Evolutionary conservation across 2,329 filamentous ascomycete genomes (phyloP), one percentile per base, ranked within the genome.

Genomic region (Aschersonia sp.): DNA sequence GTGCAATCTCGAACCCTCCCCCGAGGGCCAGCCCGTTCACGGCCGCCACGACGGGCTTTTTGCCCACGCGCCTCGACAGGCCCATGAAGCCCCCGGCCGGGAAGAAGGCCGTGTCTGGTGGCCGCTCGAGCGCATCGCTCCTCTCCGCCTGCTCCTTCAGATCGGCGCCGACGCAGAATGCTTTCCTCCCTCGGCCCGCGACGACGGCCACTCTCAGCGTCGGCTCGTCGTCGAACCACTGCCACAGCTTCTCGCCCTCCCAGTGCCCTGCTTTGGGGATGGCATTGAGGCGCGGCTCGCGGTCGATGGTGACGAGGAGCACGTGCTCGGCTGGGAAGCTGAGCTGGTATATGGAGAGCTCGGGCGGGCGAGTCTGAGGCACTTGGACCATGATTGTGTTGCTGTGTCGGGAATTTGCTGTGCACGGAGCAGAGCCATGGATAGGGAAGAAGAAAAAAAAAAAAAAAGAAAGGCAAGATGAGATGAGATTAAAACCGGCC

Each of bases 1-100:
- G 59, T 7, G 69, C 67, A 53, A 76, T 72, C 60, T 79, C 75
- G 52, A 76, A 77, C 0, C 75, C 76, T 5, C 75, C 76, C 0
- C 76, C 76, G 44, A 76, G 62, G 1, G 73, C 73, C 50, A 72
- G 68, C 0, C 76, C 76, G 59, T 79, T 79, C 4, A 78, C 73
- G 2, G 76, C 76, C 7, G 73, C 75, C 56, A 79, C 75, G 43
- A 79, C 67, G 1, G 76, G 76, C 59, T 79, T 79, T 64, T 76
- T 79, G 1, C 79, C 78, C 10, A 60, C 60, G 10, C 79, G 65
- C 41, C 72, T 64, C 41, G 72, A 76, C 11, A 83, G 57, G 0
- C 75, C 78, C 48, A 51, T 57, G 47, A 60, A 61, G 0, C 77
- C 78, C 1, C 62, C 62, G 2, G 63, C 48, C 1, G 72, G 71